Base-by-base conservation (phyloP, 306 rosid species). In the Lathyrus tuberosus region DNA sequence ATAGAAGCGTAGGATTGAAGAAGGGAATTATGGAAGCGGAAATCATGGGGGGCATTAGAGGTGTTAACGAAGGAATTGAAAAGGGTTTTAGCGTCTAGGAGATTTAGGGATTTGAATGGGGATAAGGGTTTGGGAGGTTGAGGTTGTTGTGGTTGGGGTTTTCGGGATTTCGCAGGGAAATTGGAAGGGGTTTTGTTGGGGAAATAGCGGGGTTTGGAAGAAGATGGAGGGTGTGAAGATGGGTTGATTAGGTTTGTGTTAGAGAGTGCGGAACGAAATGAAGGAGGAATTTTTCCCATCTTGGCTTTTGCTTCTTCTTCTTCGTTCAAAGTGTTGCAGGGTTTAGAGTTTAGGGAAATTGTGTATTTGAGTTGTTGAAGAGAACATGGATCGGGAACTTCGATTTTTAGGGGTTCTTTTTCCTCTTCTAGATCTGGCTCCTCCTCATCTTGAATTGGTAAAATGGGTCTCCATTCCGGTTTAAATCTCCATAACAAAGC, bases 1-100 rank as follows among this genome's bases (percentile, higher is more conserved):
- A 90, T 69, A 11, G 91, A 75, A 49, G 92, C 82, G 67, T 84
- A 94, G 67, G 89, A 87, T 58, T 87, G 91, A 56, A 94, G 91
- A 38, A 88, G 80, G 49, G 89, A 72, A 53, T 88, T 88, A 70
- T 83, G 84, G 67, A 79, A 72, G 43, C 87, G 88, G 24, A 43
- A 70, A 74, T 87, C 88, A 8, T 62, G 43, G 9, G 82, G 58
- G 67, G 67, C 4, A 61, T 65, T 72, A 2, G 83, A 9, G 49
- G 72, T 63, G 60, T 80, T 22, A 18, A 76, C 33, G 43, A 93
- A 56, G 62, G 97, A 84, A 43, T 69, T 44, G 84, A 87, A 84
- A 69, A 76, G 30, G 64, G 22, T 80, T 43, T 81, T 90, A 44
- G 98, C 96, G 0, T 88, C 96, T 11, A 83, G 73, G 75, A 94